Percentiles rank a stretch among this genome's conserved stretches.
These are phyloP conservation scores for Exophiala sideris DNA, from an alignment of 2,329 filamentous ascomycete genomes.

Conservation along the genomic window DNA sequence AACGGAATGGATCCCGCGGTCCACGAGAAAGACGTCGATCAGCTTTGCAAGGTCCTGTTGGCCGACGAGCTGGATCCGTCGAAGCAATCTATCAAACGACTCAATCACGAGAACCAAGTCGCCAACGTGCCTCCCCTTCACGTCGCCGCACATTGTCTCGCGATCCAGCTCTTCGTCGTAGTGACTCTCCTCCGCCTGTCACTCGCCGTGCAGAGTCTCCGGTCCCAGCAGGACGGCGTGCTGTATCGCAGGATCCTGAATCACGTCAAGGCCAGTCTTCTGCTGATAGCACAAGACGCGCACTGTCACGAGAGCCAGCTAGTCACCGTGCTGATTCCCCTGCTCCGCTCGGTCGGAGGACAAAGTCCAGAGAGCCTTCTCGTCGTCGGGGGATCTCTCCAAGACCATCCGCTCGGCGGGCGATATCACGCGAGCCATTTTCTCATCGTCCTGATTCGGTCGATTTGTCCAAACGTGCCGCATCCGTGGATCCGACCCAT, in stretches of 20 bases:
- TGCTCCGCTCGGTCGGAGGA: neutral
- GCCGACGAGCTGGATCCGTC: constrained; percentile 1
- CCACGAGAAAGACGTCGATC: constrained; percentile 3
- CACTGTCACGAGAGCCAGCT: neutral
- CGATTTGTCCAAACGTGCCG: constrained; percentile 11
- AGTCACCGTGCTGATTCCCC: neutral
- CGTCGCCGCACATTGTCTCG: constrained; percentile 2
- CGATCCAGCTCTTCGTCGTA: neutral
- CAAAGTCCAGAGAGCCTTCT: constrained; percentile 7
- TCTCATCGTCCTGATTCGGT: constrained; percentile 10
- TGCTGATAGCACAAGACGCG: neutral
- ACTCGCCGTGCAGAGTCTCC: constrained; percentile 4
- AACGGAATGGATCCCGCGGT: neutral
- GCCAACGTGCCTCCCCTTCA: neutral
- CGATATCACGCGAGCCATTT: constrained; percentile 11
- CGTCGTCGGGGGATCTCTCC: neutral
- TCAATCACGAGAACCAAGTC: constrained; percentile 7
- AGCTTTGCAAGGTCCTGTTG: constrained; percentile 14
- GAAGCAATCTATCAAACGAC: constrained; percentile 10
- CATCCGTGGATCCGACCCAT: constrained; percentile 15
- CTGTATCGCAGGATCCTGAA: neutral
- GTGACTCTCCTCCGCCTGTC: neutral
- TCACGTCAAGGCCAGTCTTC: neutral
- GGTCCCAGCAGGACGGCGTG: neutral
- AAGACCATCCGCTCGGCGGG: neutral